Percentiles rank a stretch among this genome's conserved stretches.
These are phyloP conservation scores for Circinella umbellata DNA, from an alignment of 371 early-diverging fungal species.

Conservation along the genomic window DNA sequence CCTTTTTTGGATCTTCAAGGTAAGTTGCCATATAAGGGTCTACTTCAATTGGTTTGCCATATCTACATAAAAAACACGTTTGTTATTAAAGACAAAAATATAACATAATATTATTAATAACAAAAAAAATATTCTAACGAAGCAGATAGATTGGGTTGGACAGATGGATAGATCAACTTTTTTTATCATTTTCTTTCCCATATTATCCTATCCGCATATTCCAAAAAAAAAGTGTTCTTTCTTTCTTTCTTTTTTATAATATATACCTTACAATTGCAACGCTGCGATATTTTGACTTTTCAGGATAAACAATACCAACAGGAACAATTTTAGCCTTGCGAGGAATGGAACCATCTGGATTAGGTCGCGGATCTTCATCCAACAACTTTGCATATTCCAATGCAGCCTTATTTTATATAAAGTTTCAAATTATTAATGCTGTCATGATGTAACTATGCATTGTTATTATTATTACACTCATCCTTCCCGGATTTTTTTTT, in stretches of 20 bases:
- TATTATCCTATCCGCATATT: too few relatives aligned
- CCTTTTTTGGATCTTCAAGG: slow-evolving; percentile 44
- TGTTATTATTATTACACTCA: not conserved
- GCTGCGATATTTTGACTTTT: slow-evolving; percentile 63
- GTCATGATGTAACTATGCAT: too few relatives aligned
- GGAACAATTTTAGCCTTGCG: slow-evolving; percentile 47
- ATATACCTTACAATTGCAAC: slow-evolving; percentile 53
- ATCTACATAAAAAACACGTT: slow-evolving; percentile 25
- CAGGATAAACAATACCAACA: slow-evolving; percentile 60
- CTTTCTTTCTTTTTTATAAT: too few relatives aligned
- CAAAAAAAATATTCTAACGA: too few relatives aligned
- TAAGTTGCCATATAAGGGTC: slow-evolving; percentile 49
- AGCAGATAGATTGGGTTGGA: too few relatives aligned
- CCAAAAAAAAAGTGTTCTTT: too few relatives aligned
- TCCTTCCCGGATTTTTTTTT: not conserved
- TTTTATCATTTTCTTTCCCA: too few relatives aligned
- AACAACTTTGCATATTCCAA: slow-evolving; percentile 54
- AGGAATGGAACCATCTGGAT: slow-evolving; percentile 31
- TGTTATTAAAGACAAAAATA: too few relatives aligned
- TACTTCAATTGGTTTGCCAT: slow-evolving; percentile 59
- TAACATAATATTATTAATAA: not conserved
- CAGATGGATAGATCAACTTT: too few relatives aligned
- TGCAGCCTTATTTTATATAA: slow-evolving; percentile 39
- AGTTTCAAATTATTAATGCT: not conserved
- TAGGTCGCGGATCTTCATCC: slow-evolving; percentile 28